These are phyloP conservation scores for Xylariaceae sp. DNA, from an alignment of 2,329 filamentous ascomycete species.

Conservation along the genomic window DNA sequence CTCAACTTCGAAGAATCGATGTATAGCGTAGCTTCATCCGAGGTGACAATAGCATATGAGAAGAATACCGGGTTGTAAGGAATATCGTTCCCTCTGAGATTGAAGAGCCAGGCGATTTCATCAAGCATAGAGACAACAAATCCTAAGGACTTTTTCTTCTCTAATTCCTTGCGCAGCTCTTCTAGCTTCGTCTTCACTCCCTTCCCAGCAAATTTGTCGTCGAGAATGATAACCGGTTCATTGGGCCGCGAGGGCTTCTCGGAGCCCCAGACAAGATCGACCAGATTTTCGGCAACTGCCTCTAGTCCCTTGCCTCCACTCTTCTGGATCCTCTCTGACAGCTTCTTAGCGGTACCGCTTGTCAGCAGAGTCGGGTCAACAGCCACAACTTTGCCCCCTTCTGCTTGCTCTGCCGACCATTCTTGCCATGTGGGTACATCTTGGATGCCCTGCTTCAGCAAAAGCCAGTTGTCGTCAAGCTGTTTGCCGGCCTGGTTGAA, in stretches of 20 bases:
- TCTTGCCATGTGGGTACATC: constrained; percentile 98
- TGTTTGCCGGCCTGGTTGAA: constrained; percentile 96
- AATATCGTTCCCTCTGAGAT: constrained; percentile 91
- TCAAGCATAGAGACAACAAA: constrained; percentile 95
- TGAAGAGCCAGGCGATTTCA: constrained; percentile 98
- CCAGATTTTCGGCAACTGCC: constrained; percentile 78
- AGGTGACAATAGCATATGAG: constrained; percentile 89
- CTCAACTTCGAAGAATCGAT: constrained; percentile 80
- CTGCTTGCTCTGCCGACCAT: constrained; percentile 87
- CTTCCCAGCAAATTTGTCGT: constrained; percentile 79
- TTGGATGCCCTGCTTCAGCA: constrained; percentile 91
- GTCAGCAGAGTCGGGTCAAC: constrained; percentile 91
- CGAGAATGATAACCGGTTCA: constrained; percentile 76
- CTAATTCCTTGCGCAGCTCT: constrained; percentile 87
- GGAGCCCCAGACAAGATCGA: constrained; percentile 87
- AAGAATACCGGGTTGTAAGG: constrained; percentile 99
- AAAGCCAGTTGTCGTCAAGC: constrained; percentile 86
- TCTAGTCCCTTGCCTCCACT: constrained; percentile 79
- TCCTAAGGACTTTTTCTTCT: constrained; percentile 85
- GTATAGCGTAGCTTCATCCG: constrained; percentile 78
- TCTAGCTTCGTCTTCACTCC: constrained; percentile 80
- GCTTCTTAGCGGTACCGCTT: constrained; percentile 65
- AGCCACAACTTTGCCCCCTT: constrained; percentile 84
- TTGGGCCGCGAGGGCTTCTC: constrained; percentile 75
- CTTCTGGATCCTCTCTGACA: constrained; percentile 86